Percentiles rank a stretch among this genome's conserved stretches.
These are phyloP conservation scores for Umbelopsis ramanniana DNA, from an alignment of 192 early-diverging fungal species.

Conservation along the genomic window DNA sequence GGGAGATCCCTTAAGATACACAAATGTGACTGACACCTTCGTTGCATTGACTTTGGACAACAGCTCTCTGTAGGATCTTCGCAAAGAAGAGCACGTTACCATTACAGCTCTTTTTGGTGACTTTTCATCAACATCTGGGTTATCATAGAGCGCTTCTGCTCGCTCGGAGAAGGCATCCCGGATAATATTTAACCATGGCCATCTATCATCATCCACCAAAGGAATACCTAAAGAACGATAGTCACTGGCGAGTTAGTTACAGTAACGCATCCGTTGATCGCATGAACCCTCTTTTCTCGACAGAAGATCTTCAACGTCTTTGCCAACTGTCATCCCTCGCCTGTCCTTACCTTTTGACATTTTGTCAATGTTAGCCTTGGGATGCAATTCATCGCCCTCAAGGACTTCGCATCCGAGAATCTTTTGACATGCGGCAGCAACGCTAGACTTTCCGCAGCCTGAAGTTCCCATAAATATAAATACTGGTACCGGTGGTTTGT, in stretches of 20 bases:
- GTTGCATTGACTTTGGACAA: conserved; percentile 42
- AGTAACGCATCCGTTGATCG: too few relatives aligned
- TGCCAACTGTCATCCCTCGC: background rate
- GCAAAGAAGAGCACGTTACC: conserved; percentile 69
- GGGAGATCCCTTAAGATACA: conserved; percentile 58
- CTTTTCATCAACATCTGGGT: background rate
- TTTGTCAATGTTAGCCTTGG: conserved; percentile 59
- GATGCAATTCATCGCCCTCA: conserved; percentile 71
- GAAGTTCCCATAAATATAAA: conserved; percentile 68
- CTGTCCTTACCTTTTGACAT: conserved; percentile 57
- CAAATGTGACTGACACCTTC: conserved; percentile 49
- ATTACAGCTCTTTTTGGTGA: conserved; percentile 24
- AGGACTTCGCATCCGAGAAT: conserved; percentile 53
- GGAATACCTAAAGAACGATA: conserved; percentile 37
- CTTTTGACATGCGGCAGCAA: conserved; percentile 49
- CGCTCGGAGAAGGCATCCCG: conserved; percentile 43
- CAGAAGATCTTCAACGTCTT: too few relatives aligned
- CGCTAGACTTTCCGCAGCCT: conserved; percentile 66
- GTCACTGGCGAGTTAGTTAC: too few relatives aligned
- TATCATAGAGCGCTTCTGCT: conserved; percentile 30
- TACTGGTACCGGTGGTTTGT: conserved; percentile 44
- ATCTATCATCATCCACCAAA: conserved; percentile 67
- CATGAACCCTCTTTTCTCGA: too few relatives aligned
- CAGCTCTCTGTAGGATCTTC: conserved; percentile 66
- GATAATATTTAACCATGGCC: conserved; percentile 63